phyloP scores from a whole-genome alignment of 169 alveolate genomes.

The Cryptosporidium sp. region DNA sequence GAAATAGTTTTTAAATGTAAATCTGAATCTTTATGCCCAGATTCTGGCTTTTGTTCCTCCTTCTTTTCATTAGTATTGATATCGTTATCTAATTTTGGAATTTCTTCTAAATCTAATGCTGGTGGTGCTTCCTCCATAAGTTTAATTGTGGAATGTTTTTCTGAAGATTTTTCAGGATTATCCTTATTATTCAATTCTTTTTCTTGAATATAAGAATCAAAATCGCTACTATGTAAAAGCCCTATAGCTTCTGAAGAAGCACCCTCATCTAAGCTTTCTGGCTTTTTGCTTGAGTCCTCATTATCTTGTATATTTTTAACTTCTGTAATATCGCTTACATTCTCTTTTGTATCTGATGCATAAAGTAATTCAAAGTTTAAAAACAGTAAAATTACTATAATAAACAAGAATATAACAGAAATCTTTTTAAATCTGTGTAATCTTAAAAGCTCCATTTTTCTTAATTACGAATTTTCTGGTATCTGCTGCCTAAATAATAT shows the following conservation, averaged over 20 bases:
- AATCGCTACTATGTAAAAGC: conserved; percentile 77
- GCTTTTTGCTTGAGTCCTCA: neutral
- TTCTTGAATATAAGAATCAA: conserved; percentile 39
- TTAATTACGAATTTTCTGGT: neutral
- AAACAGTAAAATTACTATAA: neutral
- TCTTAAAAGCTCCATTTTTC: neutral
- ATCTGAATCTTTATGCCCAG: conserved; percentile 22
- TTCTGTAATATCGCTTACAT: neutral
- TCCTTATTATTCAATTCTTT: conserved; percentile 20
- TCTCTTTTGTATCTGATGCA: neutral
- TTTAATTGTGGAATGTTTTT: conserved; percentile 8
- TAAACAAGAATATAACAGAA: neutral
- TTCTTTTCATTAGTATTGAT: conserved; percentile 16
- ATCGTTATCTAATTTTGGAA: conserved; percentile 36
- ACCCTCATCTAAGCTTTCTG: neutral
- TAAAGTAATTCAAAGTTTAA: conserved; percentile 9
- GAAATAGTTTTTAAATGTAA: conserved; percentile 67
- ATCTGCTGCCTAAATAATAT: neutral
- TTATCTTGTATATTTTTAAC: no score
- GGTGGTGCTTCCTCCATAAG: conserved; percentile 27
- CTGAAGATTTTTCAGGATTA: neutral
- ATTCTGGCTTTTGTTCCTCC: conserved; percentile 29
- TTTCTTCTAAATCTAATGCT: conserved; percentile 72
- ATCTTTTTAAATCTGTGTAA: neutral
- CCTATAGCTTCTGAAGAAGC: conserved; percentile 42